phyloP scores from a whole-genome alignment of 306 rosid species.

The Acmispon strigosus region DNA sequence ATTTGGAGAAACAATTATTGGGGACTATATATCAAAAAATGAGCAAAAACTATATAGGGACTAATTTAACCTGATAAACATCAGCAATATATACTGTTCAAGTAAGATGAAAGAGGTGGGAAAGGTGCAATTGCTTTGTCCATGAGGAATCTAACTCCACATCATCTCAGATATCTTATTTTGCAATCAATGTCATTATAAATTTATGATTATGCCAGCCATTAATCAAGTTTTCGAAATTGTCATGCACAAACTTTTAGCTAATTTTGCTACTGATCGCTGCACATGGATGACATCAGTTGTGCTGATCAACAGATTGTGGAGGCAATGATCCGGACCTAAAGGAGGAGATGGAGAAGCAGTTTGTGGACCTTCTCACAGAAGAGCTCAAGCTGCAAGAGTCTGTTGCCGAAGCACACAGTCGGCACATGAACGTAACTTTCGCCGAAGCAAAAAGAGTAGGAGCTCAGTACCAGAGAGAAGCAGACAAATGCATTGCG shows the following conservation, averaged over 20 bases:
- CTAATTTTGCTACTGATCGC: neutral
- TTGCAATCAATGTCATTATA: neutral
- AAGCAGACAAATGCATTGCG: constrained; percentile 88
- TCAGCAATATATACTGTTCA: neutral
- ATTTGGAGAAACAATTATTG: too few species aligned
- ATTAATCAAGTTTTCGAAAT: neutral
- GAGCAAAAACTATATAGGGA: too few species aligned
- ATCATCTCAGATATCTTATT: constrained; percentile 2
- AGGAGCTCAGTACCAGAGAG: constrained; percentile 91
- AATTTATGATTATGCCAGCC: neutral
- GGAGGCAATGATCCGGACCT: constrained; percentile 85
- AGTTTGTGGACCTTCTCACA: constrained; percentile 77
- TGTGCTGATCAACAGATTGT: constrained; percentile 56
- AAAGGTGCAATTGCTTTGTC: neutral
- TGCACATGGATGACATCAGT: neutral
- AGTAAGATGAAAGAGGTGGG: neutral
- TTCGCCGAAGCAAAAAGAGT: constrained; percentile 79
- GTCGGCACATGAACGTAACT: constrained; percentile 77
- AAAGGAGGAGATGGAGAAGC: constrained; percentile 96
- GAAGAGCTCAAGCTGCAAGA: constrained; percentile 93
- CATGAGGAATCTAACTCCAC: neutral
- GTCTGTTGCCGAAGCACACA: constrained; percentile 64
- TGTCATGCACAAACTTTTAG: neutral
- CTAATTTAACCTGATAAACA: neutral
- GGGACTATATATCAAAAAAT: too few species aligned